phyloP scores from a whole-genome alignment of 805 yeast species.

The Tetrapisispora nanseiensis region DNA sequence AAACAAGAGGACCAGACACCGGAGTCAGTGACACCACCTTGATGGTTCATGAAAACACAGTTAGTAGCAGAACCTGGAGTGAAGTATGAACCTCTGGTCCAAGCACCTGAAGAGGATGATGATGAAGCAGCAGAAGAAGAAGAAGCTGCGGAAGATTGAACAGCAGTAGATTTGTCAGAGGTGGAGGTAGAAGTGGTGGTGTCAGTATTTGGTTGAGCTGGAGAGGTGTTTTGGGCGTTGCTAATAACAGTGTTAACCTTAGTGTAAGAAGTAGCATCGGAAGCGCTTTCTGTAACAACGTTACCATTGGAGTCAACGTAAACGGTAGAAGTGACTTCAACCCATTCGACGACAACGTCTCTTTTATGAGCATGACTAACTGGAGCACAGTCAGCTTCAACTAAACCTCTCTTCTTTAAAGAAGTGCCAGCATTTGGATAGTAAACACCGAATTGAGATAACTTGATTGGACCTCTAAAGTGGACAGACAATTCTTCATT shows the following conservation, averaged over 20 bases:
- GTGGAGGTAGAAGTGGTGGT: conserved; percentile 7
- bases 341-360: conserved; percentile 51
- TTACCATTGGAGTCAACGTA: conserved; percentile 50
- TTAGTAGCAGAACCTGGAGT: conserved; percentile 62
- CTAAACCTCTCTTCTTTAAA: conserved; percentile 36
- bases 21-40: conserved; percentile 76
- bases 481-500: conserved; percentile 65
- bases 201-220: conserved; percentile 4
- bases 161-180: conserved; percentile 6
- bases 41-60: conserved; percentile 73
- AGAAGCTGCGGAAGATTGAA: conserved; percentile 21
- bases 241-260: conserved; percentile 8
- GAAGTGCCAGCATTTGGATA: conserved; percentile 46
- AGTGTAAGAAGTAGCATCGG: conserved; percentile 10
- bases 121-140: conserved; percentile 29
- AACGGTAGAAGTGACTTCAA: conserved; percentile 72
- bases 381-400: conserved; percentile 17
- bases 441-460: conserved; percentile 75
- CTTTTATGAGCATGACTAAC: conserved; percentile 44
- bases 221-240: not conserved
- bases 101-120: conserved; percentile 40
- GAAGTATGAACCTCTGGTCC: conserved; percentile 73
- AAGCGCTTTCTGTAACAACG: conserved; percentile 20
- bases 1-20: conserved; percentile 81
- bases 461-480: conserved; percentile 63